A percentile compares a stretch with the other conserved stretches of the same genome.
Conservation (phyloP, 768 basidiomycete genomes). For the Chalciporus pseudorubinellus region DNA sequence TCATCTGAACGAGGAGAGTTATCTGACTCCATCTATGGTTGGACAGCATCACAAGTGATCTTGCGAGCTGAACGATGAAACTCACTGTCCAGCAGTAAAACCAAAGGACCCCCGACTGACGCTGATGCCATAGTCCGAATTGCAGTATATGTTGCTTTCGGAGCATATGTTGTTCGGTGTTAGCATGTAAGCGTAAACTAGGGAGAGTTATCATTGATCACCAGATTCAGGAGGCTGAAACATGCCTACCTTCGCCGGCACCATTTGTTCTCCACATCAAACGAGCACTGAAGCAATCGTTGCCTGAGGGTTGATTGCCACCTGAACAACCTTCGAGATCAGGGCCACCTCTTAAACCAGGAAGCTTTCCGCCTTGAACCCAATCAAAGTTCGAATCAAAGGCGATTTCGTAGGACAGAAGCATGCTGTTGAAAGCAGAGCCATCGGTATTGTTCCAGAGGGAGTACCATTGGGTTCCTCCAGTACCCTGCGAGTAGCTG, state of each 20-base stretch:
- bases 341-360: slow-evolving; percentile 69
- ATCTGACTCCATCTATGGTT: slow-evolving; percentile 61
- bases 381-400: slow-evolving; percentile 66
- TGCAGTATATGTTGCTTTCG: slow-evolving; percentile 56
- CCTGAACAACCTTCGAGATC: slow-evolving; percentile 66
- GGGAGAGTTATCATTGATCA: slow-evolving; percentile 2
- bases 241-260: slow-evolving; percentile 63
- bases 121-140: slow-evolving; percentile 71
- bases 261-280: slow-evolving; percentile 74
- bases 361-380: slow-evolving; percentile 75
- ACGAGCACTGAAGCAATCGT: slow-evolving; percentile 69
- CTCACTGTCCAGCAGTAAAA: slow-evolving; percentile 63
- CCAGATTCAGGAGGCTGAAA: background rate
- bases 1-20: slow-evolving; percentile 75
- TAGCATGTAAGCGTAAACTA: slow-evolving; percentile 83
- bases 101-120: slow-evolving; percentile 47
- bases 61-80: slow-evolving; percentile 12
- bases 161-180: slow-evolving; percentile 58
- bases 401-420: slow-evolving; percentile 72
- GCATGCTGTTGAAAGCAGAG: slow-evolving; percentile 60
- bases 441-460: slow-evolving; percentile 64
- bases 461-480: slow-evolving; percentile 67
- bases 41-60: background rate
- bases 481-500: slow-evolving; percentile 55
- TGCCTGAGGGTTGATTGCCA: slow-evolving; percentile 59